These are phyloP conservation scores for Jimgerdemannia flammicorona DNA, from an alignment of 192 early-diverging fungal species.

Conservation along the genomic window DNA sequence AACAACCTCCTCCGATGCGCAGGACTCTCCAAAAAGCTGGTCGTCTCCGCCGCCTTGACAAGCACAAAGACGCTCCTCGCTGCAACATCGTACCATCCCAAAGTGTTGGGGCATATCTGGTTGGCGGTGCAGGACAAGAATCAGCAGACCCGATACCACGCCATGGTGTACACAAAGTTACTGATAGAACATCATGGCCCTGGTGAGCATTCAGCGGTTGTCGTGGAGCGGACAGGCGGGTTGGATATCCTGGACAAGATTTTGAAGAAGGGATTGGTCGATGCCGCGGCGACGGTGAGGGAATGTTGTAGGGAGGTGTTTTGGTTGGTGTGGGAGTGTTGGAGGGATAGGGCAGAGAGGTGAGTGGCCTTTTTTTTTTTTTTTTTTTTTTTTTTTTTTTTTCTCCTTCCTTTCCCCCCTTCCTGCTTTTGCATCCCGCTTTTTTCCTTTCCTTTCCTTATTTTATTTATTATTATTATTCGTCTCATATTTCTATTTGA, in stretches of 20 bases:
- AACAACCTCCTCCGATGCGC: conserved; percentile 23
- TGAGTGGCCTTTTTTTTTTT: conserved; percentile 7
- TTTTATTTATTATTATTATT: too few species aligned
- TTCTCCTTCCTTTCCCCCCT: not conserved
- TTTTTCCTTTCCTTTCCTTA: too few species aligned
- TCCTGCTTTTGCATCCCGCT: too few species aligned
- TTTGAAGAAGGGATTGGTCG: conserved; percentile 34
- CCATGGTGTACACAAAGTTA: conserved; percentile 17
- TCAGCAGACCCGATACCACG: conserved; percentile 25
- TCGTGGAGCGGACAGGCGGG: conserved; percentile 30
- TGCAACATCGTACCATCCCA: conserved; percentile 29
- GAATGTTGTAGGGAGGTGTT: conserved; percentile 32
- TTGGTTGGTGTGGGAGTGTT: conserved; percentile 32
- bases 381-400: conserved; percentile 1
- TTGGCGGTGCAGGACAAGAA: conserved; percentile 37
- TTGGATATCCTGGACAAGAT: conserved; percentile 28
- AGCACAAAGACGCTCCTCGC: conserved; percentile 19
- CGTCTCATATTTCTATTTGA: too few species aligned
- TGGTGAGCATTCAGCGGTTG: conserved; percentile 14
- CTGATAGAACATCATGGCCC: conserved; percentile 23
- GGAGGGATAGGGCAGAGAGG: conserved; percentile 35
- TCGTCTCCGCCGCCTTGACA: conserved; percentile 15
- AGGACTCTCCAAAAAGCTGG: conserved; percentile 28
- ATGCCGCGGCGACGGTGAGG: conserved; percentile 34
- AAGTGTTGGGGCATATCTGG: conserved; percentile 15